Evolutionary conservation across 78 protist species (phyloP), one percentile per base, ranked within the genome.

Genomic region (Ministeria vibrans): DNA sequence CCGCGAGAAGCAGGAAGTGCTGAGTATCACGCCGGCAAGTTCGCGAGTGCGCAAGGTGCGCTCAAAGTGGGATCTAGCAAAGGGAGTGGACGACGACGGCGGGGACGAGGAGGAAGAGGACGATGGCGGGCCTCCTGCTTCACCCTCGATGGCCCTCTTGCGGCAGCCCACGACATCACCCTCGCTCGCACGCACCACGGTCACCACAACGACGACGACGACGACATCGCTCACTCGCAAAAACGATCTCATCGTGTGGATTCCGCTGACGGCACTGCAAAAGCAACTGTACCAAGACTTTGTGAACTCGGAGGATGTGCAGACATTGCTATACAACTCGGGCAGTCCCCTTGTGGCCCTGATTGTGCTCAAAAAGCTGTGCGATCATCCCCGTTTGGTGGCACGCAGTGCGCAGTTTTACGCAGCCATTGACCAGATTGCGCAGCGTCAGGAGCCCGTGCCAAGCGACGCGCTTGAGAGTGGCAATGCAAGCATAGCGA

Each of bases 211-310:
- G 7, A 13, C 55, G 55, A 18, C 55, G 55, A 13, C 55, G 13
- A 7, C 41, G 25, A 41, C 41, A 25, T 30, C 0, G 53, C 0
- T 42, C 30, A 36, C 59, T 22, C 44, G 44, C 41, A 92, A 92
- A 79, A 80, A 84, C 34, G 95, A 92, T 32, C 51, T 86, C 42
- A 62, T 89, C 23, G 82, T 83, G 49, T 92, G 95, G 95, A 32
- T 81, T 13, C 66, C 42, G 45, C 45, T 87, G 79, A 59, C 89
- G 22, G 61, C 59, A 45, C 39, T 62, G 44, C 95, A 92, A 81
- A 42, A 80, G 11, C 64, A 71, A 25, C 6, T 88, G 20, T 91
- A 91, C 75, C 38, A 53, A 25, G 51, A 27, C 11, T 86, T 86
- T 59, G 53, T 91, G 27, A 55, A 51, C 27, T 77, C 88, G 1